These are phyloP conservation scores for Polyrhizophydium stewartii DNA, from an alignment of 371 early-diverging fungal species.

Conservation along the genomic window DNA sequence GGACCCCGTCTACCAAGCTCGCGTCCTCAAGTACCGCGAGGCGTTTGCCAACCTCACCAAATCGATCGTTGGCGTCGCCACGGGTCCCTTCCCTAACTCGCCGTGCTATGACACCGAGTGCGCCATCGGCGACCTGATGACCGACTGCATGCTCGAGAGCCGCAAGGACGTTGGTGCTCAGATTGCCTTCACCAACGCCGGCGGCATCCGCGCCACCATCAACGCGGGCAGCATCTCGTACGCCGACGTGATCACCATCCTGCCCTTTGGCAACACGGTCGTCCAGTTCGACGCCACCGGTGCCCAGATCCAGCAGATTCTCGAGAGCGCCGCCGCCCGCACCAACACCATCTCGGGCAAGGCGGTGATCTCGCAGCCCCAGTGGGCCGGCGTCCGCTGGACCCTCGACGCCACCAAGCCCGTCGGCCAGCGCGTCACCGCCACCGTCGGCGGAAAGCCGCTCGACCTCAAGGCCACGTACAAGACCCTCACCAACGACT, in stretches of 20 bases:
- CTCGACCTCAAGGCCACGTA: conserved; percentile 34
- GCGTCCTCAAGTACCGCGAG: conserved; percentile 44
- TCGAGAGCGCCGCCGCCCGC: conserved; percentile 32
- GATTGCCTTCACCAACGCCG: conserved; percentile 51
- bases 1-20: conserved; percentile 27
- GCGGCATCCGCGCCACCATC: conserved; percentile 54
- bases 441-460: conserved; percentile 13
- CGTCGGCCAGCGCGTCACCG: conserved; percentile 12
- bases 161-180: conserved; percentile 4
- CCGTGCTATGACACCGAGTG: conserved; percentile 45
- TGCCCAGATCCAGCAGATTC: conserved; percentile 19
- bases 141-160: conserved; percentile 50
- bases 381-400: conserved; percentile 18
- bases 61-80: conserved; percentile 34
- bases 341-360: conserved; percentile 19
- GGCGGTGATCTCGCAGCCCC: conserved; percentile 32
- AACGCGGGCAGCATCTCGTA: conserved; percentile 45
- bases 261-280: conserved; percentile 57
- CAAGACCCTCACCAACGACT: conserved; percentile 50
- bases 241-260: conserved; percentile 44
- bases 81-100: conserved; percentile 27
- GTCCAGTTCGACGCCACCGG: conserved; percentile 45
- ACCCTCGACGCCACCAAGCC: conserved; percentile 9
- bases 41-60: conserved; percentile 44
- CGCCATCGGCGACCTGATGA: conserved; percentile 47